Percentiles rank a stretch among this genome's conserved stretches.
phyloP scores from a whole-genome alignment of 176 grass and related monocot genomes.

The Bromus sterilis region DNA sequence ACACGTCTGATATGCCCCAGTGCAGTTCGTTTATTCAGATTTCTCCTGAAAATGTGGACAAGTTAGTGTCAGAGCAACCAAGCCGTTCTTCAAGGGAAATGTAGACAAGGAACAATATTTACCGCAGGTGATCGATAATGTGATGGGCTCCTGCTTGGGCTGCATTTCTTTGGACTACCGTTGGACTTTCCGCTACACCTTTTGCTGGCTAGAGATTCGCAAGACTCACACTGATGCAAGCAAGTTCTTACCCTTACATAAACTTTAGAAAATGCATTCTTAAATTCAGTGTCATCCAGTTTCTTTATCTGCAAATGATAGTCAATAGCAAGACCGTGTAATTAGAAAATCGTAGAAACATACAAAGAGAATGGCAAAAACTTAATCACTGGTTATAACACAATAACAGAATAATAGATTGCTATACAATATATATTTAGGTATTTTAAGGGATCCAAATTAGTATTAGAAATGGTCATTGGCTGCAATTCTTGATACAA shows the following conservation, averaged over 20 bases:
- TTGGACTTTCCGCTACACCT: constrained; percentile 17
- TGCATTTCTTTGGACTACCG: constrained; percentile 41
- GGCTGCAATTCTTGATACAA: neutral
- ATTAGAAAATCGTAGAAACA: constrained; percentile 7
- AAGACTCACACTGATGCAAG: neutral
- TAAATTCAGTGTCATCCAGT: constrained; percentile 92
- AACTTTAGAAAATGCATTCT: constrained; percentile 80
- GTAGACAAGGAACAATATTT: constrained; percentile 7
- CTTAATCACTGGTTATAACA: neutral
- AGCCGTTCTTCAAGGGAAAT: neutral
- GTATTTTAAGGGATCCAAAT: neutral
- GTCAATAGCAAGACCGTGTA: constrained; percentile 3
- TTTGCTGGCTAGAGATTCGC: constrained; percentile 17
- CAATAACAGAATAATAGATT: neutral
- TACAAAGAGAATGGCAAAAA: neutral
- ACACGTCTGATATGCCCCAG: neutral
- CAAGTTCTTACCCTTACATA: constrained; percentile 70
- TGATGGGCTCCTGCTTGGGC: constrained; percentile 50
- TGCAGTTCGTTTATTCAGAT: constrained; percentile 23
- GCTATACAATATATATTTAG: neutral
- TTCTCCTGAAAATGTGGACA: constrained; percentile 25
- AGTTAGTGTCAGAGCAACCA: neutral
- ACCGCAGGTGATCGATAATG: constrained; percentile 40
- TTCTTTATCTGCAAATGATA: constrained; percentile 77
- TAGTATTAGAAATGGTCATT: neutral